phyloP scores from a whole-genome alignment of 2,329 filamentous ascomycete species.

The Conoideocrella luteorostrata region DNA sequence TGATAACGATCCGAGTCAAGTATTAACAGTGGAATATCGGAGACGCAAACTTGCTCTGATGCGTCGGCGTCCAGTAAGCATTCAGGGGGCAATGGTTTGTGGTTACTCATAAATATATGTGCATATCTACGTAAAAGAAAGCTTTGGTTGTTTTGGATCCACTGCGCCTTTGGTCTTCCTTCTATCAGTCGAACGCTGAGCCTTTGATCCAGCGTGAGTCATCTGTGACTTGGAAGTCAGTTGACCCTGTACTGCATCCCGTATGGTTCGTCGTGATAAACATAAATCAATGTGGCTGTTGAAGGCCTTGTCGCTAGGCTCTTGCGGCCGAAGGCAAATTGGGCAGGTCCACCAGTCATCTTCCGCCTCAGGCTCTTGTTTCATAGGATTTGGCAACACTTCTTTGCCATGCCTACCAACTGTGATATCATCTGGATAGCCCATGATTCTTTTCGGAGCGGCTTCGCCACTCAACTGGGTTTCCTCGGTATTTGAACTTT shows the following conservation, averaged over 20 bases:
- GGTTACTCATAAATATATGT: too few species aligned
- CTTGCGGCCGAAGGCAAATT: slow-evolving; percentile 72
- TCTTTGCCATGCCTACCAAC: slow-evolving; percentile 42
- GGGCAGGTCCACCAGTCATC: slow-evolving; percentile 76
- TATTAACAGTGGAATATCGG: too few species aligned
- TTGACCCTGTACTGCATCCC: slow-evolving; percentile 65
- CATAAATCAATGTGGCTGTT: slow-evolving; percentile 93
- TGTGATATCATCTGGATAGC: neutral
- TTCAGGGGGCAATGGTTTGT: too few species aligned
- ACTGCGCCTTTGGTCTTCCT: slow-evolving; percentile 30
- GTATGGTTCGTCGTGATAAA: slow-evolving; percentile 78
- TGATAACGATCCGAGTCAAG: too few species aligned
- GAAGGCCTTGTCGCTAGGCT: slow-evolving; percentile 67
- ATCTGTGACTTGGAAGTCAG: slow-evolving; percentile 19
- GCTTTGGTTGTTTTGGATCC: slow-evolving; percentile 45
- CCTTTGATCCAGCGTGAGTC: slow-evolving; percentile 32
- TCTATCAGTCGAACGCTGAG: slow-evolving; percentile 26
- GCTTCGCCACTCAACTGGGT: neutral
- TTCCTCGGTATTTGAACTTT: slow-evolving; percentile 60
- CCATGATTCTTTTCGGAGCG: neutral
- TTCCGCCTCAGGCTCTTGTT: slow-evolving; percentile 20
- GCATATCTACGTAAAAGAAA: slow-evolving; percentile 40
- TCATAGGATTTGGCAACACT: slow-evolving; percentile 39
- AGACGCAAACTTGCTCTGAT: too few species aligned
- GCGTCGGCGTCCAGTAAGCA: too few species aligned